phyloP scores from a whole-genome alignment of 768 basidiomycete species.

The Cyclocybe cylindracea region DNA sequence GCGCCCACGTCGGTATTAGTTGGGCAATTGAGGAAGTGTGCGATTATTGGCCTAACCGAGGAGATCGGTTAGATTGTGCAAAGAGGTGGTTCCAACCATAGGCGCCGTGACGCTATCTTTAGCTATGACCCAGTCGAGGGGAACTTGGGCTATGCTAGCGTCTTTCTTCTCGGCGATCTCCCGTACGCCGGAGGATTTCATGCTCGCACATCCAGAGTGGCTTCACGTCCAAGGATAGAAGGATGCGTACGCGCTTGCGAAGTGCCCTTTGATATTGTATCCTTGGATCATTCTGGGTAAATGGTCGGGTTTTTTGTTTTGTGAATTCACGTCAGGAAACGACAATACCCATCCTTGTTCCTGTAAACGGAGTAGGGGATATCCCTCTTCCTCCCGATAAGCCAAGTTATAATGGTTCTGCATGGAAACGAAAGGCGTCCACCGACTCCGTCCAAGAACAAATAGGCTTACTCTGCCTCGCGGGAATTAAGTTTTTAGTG shows the following conservation, averaged over 20 bases:
- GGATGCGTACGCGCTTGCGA: conserved; percentile 34
- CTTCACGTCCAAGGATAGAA: neutral
- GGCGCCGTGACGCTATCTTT: conserved; percentile 56
- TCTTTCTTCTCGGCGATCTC: conserved; percentile 52
- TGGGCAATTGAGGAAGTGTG: neutral
- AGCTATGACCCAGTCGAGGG: conserved; percentile 51
- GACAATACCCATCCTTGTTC: conserved; percentile 33
- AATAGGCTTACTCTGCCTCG: conserved; percentile 51
- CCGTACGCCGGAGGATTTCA: conserved; percentile 41
- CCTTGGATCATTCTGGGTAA: conserved; percentile 18
- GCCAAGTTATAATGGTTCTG: conserved; percentile 65
- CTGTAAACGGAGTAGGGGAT: conserved; percentile 51
- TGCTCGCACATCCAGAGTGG: neutral
- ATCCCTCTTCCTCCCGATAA: conserved; percentile 72
- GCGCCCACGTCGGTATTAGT: conserved; percentile 29
- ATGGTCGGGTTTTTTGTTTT: neutral
- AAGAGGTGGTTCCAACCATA: conserved; percentile 55
- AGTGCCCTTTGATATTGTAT: conserved; percentile 31
- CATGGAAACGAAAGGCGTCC: conserved; percentile 68
- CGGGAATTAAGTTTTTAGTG: conserved; percentile 20
- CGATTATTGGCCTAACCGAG: conserved; percentile 33
- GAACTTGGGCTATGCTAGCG: conserved; percentile 57
- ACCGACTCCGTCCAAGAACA: neutral
- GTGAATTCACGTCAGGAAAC: neutral
- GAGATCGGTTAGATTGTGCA: conserved; percentile 52